Conservation (phyloP, 805 yeast genomes). For the Candida odintsovae region DNA sequence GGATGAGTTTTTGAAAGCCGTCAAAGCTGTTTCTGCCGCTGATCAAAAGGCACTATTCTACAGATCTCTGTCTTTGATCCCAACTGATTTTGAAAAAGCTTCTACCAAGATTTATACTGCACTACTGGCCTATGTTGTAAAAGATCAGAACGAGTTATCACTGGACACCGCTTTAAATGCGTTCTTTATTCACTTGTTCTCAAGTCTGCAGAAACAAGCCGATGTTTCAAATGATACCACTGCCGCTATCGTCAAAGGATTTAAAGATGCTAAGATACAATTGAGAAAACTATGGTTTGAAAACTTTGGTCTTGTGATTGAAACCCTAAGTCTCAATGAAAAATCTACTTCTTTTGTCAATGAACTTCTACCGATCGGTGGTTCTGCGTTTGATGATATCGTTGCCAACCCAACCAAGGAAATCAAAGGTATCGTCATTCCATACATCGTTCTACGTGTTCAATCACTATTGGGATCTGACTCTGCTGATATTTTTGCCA, state of each 20-base stretch:
- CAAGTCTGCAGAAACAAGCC: slow-evolving; percentile 20
- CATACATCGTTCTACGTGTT: slow-evolving; percentile 40
- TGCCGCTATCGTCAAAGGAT: slow-evolving; percentile 40
- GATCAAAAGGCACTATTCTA: slow-evolving; percentile 61
- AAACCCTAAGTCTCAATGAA: slow-evolving; percentile 7
- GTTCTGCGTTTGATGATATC: slow-evolving; percentile 37
- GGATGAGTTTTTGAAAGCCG: slow-evolving; percentile 48
- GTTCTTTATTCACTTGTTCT: slow-evolving; percentile 39
- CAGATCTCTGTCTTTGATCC: slow-evolving; percentile 33
- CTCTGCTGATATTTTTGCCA: slow-evolving; percentile 25
- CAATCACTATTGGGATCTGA: slow-evolving; percentile 15
- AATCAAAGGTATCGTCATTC: slow-evolving; percentile 37
- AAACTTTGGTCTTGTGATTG: slow-evolving; percentile 36
- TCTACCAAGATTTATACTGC: slow-evolving; percentile 36
- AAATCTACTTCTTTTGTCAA: slow-evolving; percentile 11
- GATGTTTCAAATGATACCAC: slow-evolving; percentile 17
- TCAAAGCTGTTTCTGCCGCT: slow-evolving; percentile 53
- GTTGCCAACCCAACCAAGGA: slow-evolving; percentile 46
- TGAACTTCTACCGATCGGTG: slow-evolving; percentile 22
- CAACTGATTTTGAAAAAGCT: slow-evolving; percentile 21
- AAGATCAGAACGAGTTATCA: slow-evolving; percentile 72
- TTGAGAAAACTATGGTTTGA: slow-evolving; percentile 65
- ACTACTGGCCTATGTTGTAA: slow-evolving; percentile 48
- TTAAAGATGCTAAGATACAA: slow-evolving; percentile 56
- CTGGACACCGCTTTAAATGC: slow-evolving; percentile 44